Percentiles rank a stretch among this genome's conserved stretches.
These are phyloP conservation scores for Singerocomus inundabilis DNA, from an alignment of 1,284 basidiomycete species.

Conservation along the genomic window DNA sequence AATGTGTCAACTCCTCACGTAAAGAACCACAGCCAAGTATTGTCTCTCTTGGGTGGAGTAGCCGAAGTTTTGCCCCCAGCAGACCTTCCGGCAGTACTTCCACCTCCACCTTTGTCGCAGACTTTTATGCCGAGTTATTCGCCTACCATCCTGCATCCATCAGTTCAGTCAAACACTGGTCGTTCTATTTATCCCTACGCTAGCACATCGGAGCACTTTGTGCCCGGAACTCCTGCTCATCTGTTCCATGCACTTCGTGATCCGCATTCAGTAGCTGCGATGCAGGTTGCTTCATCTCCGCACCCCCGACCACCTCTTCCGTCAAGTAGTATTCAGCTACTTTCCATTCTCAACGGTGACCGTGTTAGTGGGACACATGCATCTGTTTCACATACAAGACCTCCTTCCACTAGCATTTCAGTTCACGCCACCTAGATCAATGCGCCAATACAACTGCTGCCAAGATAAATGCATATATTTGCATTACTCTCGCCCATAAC, in stretches of 20 bases:
- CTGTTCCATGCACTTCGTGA: conserved; percentile 10
- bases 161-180: conserved; percentile 16
- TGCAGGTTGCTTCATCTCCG: conserved; percentile 11
- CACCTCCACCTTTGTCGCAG: conserved; percentile 14
- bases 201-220: conserved; percentile 12
- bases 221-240: conserved; percentile 6
- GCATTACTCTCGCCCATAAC: conserved; percentile 13
- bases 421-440: conserved; percentile 29
- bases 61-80: conserved; percentile 2
- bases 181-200: conserved; percentile 19
- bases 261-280: conserved; percentile 1
- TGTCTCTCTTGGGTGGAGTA: conserved; percentile 37
- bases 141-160: conserved; percentile 13
- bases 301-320: conserved; percentile 20
- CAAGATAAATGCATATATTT: conserved; percentile 20
- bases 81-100: conserved; percentile 14
- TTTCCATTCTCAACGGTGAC: conserved; percentile 38
- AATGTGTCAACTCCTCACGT: conserved; percentile 1
- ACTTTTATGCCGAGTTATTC: conserved; percentile 17
- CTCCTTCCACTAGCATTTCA: conserved; percentile 14
- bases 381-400: conserved; percentile 12
- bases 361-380: conserved; percentile 12
- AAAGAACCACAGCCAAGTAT: conserved; percentile 47
- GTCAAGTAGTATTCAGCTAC: conserved; percentile 32
- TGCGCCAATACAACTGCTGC: conserved; percentile 2